Evolutionary conservation across 306 rosid species (phyloP).

Genomic region (Prunus padus): DNA sequence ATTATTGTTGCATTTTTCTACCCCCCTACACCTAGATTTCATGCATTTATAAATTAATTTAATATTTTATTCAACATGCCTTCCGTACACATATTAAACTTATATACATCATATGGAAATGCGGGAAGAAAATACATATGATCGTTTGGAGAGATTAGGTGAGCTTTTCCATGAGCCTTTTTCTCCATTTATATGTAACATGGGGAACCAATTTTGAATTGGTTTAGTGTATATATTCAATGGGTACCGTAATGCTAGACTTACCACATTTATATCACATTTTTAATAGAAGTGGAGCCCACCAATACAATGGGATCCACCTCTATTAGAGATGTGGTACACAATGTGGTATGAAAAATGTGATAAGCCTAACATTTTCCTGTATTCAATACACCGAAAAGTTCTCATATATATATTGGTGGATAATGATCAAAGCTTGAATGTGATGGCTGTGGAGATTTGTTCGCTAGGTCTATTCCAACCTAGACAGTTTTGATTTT

Average conservation of each 20-base stretch:
- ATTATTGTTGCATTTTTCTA: background rate
- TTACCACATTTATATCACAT: too few relatives aligned
- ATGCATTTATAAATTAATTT: background rate
- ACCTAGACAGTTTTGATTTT: background rate
- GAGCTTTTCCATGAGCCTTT: conserved; percentile 2
- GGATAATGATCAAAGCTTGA: conserved; percentile 9
- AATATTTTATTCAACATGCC: conserved; percentile 17
- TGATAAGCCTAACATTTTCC: too few relatives aligned
- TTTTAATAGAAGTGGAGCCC: too few relatives aligned
- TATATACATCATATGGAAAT: background rate
- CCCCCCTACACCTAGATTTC: background rate
- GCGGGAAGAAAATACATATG: background rate
- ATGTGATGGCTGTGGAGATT: background rate
- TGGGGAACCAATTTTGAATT: background rate
- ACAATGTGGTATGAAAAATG: too few relatives aligned
- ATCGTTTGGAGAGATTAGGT: background rate
- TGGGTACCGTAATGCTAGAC: too few relatives aligned
- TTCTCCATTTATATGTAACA: background rate
- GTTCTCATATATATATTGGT: background rate
- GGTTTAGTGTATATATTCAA: background rate
- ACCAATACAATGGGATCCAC: too few relatives aligned
- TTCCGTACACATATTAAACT: conserved; percentile 1
- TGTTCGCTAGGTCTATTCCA: conserved; percentile 13
- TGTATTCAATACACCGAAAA: background rate
- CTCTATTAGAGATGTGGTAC: too few relatives aligned